Evolutionary conservation across 768 basidiomycete genomes (phyloP), one percentile per base, ranked within the genome.

Genomic region (Rhizopogon roseolus): DNA sequence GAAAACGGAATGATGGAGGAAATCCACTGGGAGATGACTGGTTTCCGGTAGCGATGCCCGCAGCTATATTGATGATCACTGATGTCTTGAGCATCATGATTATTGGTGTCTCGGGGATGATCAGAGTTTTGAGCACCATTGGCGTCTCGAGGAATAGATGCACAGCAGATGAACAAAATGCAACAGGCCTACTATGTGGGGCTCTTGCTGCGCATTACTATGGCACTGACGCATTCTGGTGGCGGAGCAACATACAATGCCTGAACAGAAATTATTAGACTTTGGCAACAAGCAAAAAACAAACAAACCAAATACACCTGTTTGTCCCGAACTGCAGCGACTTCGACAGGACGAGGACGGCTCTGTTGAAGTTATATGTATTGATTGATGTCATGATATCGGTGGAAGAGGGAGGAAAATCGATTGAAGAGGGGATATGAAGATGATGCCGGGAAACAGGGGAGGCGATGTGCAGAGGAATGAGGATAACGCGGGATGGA

Each of bases 11-110:
- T 28, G 8, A 25, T 38, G n/a, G 64, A 67, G 56, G 60, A 64
- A 46, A 58, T 64, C 0, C 54, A 62, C 46, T 65, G 66, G 66
- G 57, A 54, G 37, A 62, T 59, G 44, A 56, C 57, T 37, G 63
- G 56, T n/a, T 46, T 63, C 10, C 63, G n/a, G n/a, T n/a, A n/a
- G n/a, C n/a, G n/a, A n/a, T n/a, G n/a, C n/a, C n/a, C n/a, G n/a
- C n/a, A n/a, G n/a, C n/a, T n/a, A n/a, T n/a, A n/a, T n/a, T n/a
- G n/a, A n/a, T n/a, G n/a, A n/a, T n/a, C n/a, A n/a, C n/a, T n/a
- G n/a, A n/a, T n/a, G n/a, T n/a, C n/a, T n/a, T n/a, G n/a, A n/a
- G n/a, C n/a, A n/a, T n/a, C n/a, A n/a, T n/a, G n/a, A n/a, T n/a
- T n/a, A n/a, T n/a, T n/a, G n/a, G n/a, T n/a, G n/a, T n/a, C n/a